Evolutionary conservation across 306 rosid species (phyloP).

Genomic region (Lathyrus oleraceus): DNA sequence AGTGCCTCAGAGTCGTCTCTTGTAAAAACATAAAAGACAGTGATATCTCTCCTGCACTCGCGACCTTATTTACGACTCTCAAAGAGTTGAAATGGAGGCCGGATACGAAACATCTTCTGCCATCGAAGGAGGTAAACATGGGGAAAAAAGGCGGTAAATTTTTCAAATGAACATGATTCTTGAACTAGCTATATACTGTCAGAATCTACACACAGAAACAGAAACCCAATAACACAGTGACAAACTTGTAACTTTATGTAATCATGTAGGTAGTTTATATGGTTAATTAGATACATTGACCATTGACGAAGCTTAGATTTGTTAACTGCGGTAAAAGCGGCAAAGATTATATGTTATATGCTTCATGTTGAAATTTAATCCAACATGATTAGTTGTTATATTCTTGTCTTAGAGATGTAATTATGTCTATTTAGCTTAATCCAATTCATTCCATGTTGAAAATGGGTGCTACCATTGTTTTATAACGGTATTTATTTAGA

Average conservation of each 20-base stretch:
- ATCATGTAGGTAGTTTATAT: conserved; percentile 41
- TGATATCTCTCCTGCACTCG: conserved; percentile 65
- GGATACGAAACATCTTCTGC: conserved; percentile 61
- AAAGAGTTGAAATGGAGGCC: conserved; percentile 89
- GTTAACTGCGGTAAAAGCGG: too few relatives aligned
- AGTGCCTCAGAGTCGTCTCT: conserved; percentile 67
- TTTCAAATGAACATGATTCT: conserved; percentile 57
- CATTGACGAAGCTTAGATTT: not conserved
- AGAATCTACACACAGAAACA: conserved; percentile 39
- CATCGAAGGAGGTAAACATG: conserved; percentile 55
- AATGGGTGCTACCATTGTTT: conserved; percentile 4
- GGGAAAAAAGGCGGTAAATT: conserved; percentile 84
- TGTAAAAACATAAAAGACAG: conserved; percentile 79
- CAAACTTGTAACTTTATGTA: conserved; percentile 42
- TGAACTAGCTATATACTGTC: conserved; percentile 38
- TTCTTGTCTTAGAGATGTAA: conserved; percentile 40
- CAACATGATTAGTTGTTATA: not conserved
- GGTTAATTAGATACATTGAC: conserved; percentile 40
- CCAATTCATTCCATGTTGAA: conserved; percentile 20
- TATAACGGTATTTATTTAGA: too few relatives aligned
- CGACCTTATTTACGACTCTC: conserved; percentile 59
- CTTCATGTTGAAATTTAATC: not conserved
- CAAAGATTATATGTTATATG: not conserved
- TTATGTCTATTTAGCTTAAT: conserved; percentile 31
- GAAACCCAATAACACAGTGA: conserved; percentile 35